Conservation (phyloP, 768 basidiomycete genomes). For the Tylopilus subfusipes region DNA sequence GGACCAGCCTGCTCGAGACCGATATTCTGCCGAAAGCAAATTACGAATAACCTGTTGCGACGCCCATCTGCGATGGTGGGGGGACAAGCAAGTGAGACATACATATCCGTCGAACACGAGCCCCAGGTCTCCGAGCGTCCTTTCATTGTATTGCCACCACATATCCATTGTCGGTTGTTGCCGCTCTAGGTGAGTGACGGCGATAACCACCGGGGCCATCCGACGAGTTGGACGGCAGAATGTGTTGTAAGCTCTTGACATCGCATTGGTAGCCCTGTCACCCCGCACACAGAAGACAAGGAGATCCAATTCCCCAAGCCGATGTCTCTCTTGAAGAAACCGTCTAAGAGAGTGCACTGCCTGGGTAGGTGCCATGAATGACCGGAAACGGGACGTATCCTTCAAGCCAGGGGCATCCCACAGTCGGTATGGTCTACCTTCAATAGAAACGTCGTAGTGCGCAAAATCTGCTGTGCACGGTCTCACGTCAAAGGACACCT, state of each 20-base stretch:
- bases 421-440: slow-evolving; percentile 14
- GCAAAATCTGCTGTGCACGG: slow-evolving; percentile 32
- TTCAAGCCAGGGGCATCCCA: slow-evolving; percentile 35
- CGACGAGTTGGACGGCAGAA: slow-evolving; percentile 34
- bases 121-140: slow-evolving; percentile 10
- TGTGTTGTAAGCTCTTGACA: slow-evolving; percentile 13
- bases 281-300: slow-evolving; percentile 25
- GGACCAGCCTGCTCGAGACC: neutral
- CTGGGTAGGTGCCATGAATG: neutral
- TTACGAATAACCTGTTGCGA: slow-evolving; percentile 15
- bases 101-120: slow-evolving; percentile 30
- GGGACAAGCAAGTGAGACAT: slow-evolving; percentile 24
- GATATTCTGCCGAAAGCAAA: slow-evolving; percentile 13
- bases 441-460: slow-evolving; percentile 23
- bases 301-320: slow-evolving; percentile 17
- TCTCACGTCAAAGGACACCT: slow-evolving; percentile 23
- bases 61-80: slow-evolving; percentile 14
- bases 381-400: neutral
- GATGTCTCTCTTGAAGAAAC: slow-evolving; percentile 32
- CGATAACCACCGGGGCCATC: slow-evolving; percentile 34
- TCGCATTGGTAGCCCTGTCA: slow-evolving; percentile 10
- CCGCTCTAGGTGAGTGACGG: slow-evolving; percentile 37
- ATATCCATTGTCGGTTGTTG: slow-evolving; percentile 27
- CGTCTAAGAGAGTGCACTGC: slow-evolving; percentile 7
- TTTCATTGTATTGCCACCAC: slow-evolving; percentile 32